phyloP scores from a whole-genome alignment of 768 basidiomycete genomes.

The Podaxis sp. region DNA sequence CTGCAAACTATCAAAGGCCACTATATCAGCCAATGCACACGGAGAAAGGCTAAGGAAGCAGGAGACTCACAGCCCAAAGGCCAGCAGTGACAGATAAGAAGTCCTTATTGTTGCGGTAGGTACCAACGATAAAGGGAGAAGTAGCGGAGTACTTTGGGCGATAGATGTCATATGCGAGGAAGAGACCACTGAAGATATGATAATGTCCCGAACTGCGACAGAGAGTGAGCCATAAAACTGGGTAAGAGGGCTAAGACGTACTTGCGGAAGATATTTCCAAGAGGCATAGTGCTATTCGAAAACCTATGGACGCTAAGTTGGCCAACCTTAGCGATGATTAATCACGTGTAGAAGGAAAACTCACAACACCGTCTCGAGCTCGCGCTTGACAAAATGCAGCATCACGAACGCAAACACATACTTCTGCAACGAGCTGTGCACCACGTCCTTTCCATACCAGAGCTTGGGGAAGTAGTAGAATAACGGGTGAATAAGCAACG shows the following conservation, averaged over 20 bases:
- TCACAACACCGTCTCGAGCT: constrained; percentile 87
- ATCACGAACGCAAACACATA: constrained; percentile 73
- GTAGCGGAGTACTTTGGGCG: constrained; percentile 69
- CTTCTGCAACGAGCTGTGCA: constrained; percentile 78
- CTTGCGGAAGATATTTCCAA: constrained; percentile 87
- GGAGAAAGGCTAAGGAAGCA: background rate
- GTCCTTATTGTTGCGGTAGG: constrained; percentile 55
- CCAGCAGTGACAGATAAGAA: constrained; percentile 66
- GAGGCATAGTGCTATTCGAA: constrained; percentile 93
- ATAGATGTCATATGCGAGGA: constrained; percentile 79
- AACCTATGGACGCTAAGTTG: constrained; percentile 80
- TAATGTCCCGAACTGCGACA: constrained; percentile 79
- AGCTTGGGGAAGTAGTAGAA: constrained; percentile 68
- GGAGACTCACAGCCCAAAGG: constrained; percentile 68
- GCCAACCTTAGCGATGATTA: constrained; percentile 1
- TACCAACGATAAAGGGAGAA: constrained; percentile 58
- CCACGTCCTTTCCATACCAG: constrained; percentile 66
- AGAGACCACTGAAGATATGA: constrained; percentile 72
- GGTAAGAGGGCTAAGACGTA: constrained; percentile 26
- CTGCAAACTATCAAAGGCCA: constrained; percentile 56
- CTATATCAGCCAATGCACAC: constrained; percentile 1
- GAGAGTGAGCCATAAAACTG: background rate
- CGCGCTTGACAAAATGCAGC: constrained; percentile 88
- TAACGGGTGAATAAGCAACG: constrained; percentile 84
- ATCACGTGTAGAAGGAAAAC: constrained; percentile 18